These are phyloP conservation scores for Dryas alaskensis DNA, from an alignment of 306 rosid genomes.

Conservation along the genomic window DNA sequence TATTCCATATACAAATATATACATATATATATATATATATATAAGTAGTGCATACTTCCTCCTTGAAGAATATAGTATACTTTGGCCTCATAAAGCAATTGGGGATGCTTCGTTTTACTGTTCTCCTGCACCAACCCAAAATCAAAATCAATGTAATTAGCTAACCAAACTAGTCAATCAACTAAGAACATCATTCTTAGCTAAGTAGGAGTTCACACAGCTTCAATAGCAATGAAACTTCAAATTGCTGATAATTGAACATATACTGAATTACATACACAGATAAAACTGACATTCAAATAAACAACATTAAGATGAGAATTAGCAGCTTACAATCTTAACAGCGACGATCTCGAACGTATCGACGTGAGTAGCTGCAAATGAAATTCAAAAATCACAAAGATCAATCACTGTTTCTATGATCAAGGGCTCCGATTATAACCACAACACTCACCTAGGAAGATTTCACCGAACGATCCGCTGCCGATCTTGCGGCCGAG, in stretches of 20 bases:
- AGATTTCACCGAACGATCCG: conserved; percentile 97
- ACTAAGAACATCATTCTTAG: background rate
- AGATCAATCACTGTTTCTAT: background rate
- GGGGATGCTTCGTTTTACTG: conserved; percentile 90
- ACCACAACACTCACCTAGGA: conserved; percentile 51
- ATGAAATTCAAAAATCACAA: conserved; percentile 12
- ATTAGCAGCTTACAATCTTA: conserved; percentile 66
- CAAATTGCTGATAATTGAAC: background rate
- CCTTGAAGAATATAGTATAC: conserved; percentile 83
- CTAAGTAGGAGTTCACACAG: background rate
- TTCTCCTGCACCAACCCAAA: conserved; percentile 61
- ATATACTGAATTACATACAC: background rate
- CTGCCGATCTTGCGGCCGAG: conserved; percentile 99
- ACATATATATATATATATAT: background rate
- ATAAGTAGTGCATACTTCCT: conserved; percentile 68
- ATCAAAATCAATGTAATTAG: background rate
- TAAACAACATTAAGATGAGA: background rate
- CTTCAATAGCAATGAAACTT: background rate
- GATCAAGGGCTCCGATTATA: background rate
- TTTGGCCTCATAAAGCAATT: conserved; percentile 88
- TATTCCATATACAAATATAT: background rate
- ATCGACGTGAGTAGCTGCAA: conserved; percentile 82
- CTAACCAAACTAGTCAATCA: background rate
- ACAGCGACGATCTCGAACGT: conserved; percentile 92
- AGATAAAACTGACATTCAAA: background rate